Evolutionary conservation across 345 rosid genomes (phyloP).

Genomic region (Ceriops decandra): DNA sequence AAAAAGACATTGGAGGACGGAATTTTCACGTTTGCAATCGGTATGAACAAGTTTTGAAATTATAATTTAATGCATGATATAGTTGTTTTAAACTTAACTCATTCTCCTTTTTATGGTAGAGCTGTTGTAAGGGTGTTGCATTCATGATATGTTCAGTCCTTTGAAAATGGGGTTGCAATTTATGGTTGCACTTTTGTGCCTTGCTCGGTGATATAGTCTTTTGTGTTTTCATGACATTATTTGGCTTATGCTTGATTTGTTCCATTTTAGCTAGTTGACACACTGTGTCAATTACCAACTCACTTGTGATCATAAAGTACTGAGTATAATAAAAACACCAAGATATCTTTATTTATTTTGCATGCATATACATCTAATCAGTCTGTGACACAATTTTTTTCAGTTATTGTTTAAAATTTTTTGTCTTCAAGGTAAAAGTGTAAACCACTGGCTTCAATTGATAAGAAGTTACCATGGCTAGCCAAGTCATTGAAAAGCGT

Average conservation of each 20-base stretch:
- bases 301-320: conserved; percentile 21
- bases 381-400: background rate
- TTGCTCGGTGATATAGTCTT: conserved; percentile 23
- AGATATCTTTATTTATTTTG: background rate
- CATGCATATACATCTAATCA: too few relatives aligned
- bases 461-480: conserved; percentile 24
- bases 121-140: conserved; percentile 12
- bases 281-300: background rate
- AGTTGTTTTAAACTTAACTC: background rate
- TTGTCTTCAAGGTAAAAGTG: conserved; percentile 11
- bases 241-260: conserved; percentile 20
- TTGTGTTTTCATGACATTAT: conserved; percentile 27
- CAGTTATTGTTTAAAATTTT: background rate
- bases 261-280: background rate
- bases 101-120: background rate
- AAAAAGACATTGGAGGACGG: conserved; percentile 93
- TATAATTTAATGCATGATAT: conserved; percentile 1
- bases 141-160: conserved; percentile 21
- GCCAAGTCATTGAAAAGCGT: conserved; percentile 35
- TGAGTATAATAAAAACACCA: conserved; percentile 28
- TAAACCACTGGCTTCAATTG: conserved; percentile 27
- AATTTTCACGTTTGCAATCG: conserved; percentile 70
- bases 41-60: conserved; percentile 40
- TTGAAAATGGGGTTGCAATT: conserved; percentile 25
- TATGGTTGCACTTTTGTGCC: conserved; percentile 17